These are phyloP conservation scores for Penicillium italicum DNA, from an alignment of 2,329 filamentous ascomycete genomes.

Conservation along the genomic window DNA sequence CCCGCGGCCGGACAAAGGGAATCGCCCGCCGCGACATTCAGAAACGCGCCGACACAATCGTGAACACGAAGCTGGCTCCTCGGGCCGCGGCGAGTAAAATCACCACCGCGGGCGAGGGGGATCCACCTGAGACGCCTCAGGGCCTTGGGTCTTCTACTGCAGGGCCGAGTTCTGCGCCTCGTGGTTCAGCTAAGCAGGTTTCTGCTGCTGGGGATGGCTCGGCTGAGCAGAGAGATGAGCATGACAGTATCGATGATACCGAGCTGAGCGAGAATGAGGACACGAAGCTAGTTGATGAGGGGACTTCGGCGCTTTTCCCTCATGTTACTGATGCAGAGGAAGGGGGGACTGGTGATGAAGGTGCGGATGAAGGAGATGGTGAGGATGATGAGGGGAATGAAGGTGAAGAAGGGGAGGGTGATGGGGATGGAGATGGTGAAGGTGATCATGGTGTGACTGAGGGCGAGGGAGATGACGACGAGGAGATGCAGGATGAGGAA, in stretches of 20 bases:
- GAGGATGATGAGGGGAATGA: conserved; percentile 16
- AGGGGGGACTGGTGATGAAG: conserved; percentile 21
- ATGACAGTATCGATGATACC: conserved; percentile 66
- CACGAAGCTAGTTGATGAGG: conserved; percentile 31
- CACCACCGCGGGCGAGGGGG: conserved; percentile 22
- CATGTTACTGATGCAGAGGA: conserved; percentile 24
- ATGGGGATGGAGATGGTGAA: conserved; percentile 17
- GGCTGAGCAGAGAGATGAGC: conserved; percentile 32
- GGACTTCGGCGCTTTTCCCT: conserved; percentile 13
- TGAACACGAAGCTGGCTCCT: conserved; percentile 38
- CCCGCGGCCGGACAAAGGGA: conserved; percentile 50
- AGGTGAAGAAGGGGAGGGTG: conserved; percentile 11
- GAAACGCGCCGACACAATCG: conserved; percentile 56
- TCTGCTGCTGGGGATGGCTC: neutral
- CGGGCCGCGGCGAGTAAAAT: conserved; percentile 27
- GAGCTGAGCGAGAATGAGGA: conserved; percentile 61
- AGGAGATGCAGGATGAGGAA: conserved; percentile 20
- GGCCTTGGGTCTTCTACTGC: conserved; percentile 7
- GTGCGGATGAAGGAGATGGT: conserved; percentile 13
- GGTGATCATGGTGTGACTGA: conserved; percentile 18
- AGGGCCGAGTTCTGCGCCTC: conserved; percentile 49
- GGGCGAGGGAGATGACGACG: conserved; percentile 14
- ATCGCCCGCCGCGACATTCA: conserved; percentile 59
- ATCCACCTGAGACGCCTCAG: conserved; percentile 15
- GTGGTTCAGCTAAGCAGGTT: conserved; percentile 8